Evolutionary conservation across 768 basidiomycete genomes (phyloP), one percentile per base, ranked within the genome.

Genomic region (Trametes gibbosa): DNA sequence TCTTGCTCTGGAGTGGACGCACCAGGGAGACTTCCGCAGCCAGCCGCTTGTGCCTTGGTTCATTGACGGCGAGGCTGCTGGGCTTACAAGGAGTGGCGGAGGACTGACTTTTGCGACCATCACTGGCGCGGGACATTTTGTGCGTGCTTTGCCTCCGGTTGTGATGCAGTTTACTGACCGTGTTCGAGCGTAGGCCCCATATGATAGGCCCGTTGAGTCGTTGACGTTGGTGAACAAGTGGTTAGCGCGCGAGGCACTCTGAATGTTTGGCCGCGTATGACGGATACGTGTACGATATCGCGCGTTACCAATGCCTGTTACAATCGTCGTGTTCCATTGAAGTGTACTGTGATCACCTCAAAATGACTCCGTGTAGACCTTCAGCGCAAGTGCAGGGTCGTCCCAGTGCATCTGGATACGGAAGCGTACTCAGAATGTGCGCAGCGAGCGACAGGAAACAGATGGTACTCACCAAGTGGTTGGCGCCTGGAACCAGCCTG

Each of bases 111-210:
- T 84, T 68, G 81, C 79, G 10, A 86, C 82, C 0, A 73, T 89
- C 41, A 70, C 78, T 39, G 85, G 78, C 8, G 89, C 86, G 17
- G 89, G 89, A 12, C 89, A 91, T 73, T 86, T 87, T 84, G 86
- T 86, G 43, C 46, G 63, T 61, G 27, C 24, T 7, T 8, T 16
- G 37, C 19, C 5, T 4, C 9, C 3, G 50, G 14, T 7, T n/a
- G 5, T 7, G 25, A 42, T 49, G 27, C 16, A 23, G 19, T 50
- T 13, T 32, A 1, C 16, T 13, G 27, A 24, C 10, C 5, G 10
- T 10, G 6, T 27, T 1, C 5, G 7, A 5, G 17, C 42, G 9
- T 48, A 83, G 84, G 83, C 80, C 23, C 86, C 87, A 2, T 84
- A 82, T 63, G 83, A 89, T 62, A 83, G 85, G 65, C 84, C 84